Conservation (phyloP, 177 flowering plant species). For the Vitis hybrid region DNA sequence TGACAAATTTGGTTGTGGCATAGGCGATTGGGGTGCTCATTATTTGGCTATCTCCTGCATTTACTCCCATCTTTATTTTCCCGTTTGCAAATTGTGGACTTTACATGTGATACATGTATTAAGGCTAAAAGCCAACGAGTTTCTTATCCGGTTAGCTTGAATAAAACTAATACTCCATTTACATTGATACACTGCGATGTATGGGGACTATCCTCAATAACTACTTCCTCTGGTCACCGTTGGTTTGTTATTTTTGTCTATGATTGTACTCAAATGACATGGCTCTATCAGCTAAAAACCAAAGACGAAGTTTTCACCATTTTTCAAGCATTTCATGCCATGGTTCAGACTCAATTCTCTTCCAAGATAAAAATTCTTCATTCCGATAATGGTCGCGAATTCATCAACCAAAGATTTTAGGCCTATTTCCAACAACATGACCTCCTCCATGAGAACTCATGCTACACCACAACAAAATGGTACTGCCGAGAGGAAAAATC, state of each 20-base stretch:
- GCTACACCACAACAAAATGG: background rate
- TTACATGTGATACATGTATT: background rate
- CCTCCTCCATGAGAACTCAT: slow-evolving; percentile 6
- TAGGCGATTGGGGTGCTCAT: too few species aligned
- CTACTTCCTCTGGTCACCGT: background rate
- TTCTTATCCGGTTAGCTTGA: background rate
- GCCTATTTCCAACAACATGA: slow-evolving; percentile 7
- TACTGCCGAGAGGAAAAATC: background rate
- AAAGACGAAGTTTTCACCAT: slow-evolving; percentile 1
- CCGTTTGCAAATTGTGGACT: background rate
- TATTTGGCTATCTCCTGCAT: background rate
- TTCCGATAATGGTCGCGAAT: background rate
- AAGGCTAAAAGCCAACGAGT: background rate
- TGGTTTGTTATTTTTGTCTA: slow-evolving; percentile 6
- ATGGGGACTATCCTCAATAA: background rate
- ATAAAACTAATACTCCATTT: slow-evolving; percentile 1
- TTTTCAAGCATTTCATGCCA: slow-evolving; percentile 6
- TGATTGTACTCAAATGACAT: background rate
- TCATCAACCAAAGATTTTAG: background rate
- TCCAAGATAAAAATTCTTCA: background rate
- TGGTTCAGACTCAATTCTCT: background rate
- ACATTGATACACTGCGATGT: slow-evolving; percentile 5
- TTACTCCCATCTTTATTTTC: background rate
- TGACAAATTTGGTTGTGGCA: background rate
- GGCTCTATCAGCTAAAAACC: background rate